Evolutionary conservation across 176 grass and related monocot species (phyloP).

Genomic region (Phoenix dactylifera): DNA sequence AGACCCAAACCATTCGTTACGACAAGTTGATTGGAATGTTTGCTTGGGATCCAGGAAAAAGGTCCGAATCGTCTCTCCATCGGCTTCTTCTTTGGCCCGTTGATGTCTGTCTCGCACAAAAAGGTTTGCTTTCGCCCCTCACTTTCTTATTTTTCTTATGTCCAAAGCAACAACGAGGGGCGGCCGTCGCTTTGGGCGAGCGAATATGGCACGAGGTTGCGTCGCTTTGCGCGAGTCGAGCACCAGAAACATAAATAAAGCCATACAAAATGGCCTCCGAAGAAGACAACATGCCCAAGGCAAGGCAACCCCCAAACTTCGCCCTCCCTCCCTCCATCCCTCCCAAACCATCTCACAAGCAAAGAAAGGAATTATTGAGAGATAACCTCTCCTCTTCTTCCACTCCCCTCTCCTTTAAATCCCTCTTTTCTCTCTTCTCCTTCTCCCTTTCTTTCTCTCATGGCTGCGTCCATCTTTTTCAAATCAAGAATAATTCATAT

Average conservation of each 20-base stretch:
- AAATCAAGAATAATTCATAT: constrained; percentile 18
- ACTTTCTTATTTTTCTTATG: not conserved
- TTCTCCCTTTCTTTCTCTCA: constrained; percentile 1
- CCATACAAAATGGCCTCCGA: constrained; percentile 14
- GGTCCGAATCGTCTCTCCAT: constrained; percentile 15
- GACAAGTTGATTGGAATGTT: constrained; percentile 1
- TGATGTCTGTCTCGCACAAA: not conserved
- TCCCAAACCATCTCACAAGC: constrained; percentile 54
- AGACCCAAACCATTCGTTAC: not conserved
- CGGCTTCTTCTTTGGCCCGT: not conserved
- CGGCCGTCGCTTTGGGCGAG: not conserved
- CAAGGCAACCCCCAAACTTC: constrained; percentile 5
- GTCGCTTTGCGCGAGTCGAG: constrained; percentile 47
- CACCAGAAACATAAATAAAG: constrained; percentile 12
- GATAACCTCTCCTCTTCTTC: constrained; percentile 22
- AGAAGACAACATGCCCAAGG: constrained; percentile 14
- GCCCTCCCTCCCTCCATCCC: constrained; percentile 14
- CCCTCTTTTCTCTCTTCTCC: constrained; percentile 20
- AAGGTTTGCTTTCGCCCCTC: not conserved
- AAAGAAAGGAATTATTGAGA: constrained; percentile 80
- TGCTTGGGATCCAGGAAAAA: not conserved
- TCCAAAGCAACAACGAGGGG: constrained; percentile 5
- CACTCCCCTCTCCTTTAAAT: not conserved
- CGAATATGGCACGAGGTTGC: constrained; percentile 30
- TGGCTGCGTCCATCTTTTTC: constrained; percentile 21